A percentile compares a stretch with the other conserved stretches of the same genome.
These are phyloP conservation scores for Silene vulgaris DNA, from an alignment of 179 eudicot genomes.

Conservation along the genomic window DNA sequence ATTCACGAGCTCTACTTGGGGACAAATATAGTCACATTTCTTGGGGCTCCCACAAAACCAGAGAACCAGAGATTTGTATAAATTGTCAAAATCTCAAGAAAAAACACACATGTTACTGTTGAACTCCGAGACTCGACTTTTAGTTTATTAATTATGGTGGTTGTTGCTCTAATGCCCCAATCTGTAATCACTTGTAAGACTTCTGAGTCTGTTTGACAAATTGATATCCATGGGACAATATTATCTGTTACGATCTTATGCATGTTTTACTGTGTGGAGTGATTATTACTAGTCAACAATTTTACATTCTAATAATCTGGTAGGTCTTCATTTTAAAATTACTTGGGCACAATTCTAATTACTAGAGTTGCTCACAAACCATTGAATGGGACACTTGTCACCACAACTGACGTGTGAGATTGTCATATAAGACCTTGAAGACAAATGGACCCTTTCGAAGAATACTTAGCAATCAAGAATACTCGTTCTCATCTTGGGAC, in stretches of 20 bases:
- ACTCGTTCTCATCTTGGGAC: conserved; percentile 1
- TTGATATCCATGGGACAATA: not conserved
- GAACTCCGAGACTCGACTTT: not conserved
- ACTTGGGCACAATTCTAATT: not conserved
- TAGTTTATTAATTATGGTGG: not conserved
- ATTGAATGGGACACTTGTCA: not conserved
- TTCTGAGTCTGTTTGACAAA: conserved; percentile 5
- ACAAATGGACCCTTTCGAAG: not conserved
- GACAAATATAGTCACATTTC: conserved; percentile 1
- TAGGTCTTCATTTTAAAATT: not conserved
- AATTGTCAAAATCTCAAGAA: not conserved
- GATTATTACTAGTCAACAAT: conserved; percentile 1
- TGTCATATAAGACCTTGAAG: conserved; percentile 1
- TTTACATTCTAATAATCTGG: not conserved
- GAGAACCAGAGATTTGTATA: not conserved
- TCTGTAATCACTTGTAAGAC: not conserved
- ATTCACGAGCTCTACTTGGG: conserved; percentile 3
- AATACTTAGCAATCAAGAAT: not conserved
- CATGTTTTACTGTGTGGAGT: not conserved
- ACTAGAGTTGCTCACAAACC: not conserved
- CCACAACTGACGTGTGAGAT: not conserved
- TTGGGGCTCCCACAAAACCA: conserved; percentile 4
- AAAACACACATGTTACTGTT: not conserved
- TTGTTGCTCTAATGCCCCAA: conserved; percentile 1
- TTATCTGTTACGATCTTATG: not conserved